These are phyloP conservation scores for Phytomonas francai DNA, from an alignment of 208 protist genomes.

Conservation along the genomic window DNA sequence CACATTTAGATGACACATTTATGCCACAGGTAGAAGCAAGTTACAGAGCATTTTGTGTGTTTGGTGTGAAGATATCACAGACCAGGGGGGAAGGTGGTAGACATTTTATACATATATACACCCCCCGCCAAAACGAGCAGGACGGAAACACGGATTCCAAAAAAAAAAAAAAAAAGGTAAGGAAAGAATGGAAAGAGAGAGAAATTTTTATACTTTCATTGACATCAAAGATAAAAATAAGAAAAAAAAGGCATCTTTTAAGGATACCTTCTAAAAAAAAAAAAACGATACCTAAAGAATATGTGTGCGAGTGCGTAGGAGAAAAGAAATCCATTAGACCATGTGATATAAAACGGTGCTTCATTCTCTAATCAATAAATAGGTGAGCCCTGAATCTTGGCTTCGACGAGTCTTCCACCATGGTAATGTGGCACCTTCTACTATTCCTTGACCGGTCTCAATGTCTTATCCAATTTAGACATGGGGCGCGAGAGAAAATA, in stretches of 20 bases:
- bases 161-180: constrained; percentile 7
- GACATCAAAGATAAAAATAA: background rate
- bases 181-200: constrained; percentile 4
- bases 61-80: too few relatives aligned
- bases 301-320: constrained; percentile 6
- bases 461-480: background rate
- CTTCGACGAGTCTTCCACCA: too few relatives aligned
- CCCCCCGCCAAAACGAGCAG: too few relatives aligned
- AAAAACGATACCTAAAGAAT: constrained; percentile 14
- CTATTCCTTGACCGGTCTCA: too few relatives aligned
- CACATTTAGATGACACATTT: too few relatives aligned
- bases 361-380: constrained; percentile 1
- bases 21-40: too few relatives aligned
- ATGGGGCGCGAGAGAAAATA: background rate
- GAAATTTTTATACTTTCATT: constrained; percentile 7
- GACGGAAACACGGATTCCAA: too few relatives aligned
- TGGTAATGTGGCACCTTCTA: too few relatives aligned
- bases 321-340: background rate
- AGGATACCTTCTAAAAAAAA: constrained; percentile 11
- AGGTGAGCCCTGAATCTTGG: too few relatives aligned
- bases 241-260: constrained; percentile 15
- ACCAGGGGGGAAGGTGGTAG: too few relatives aligned
- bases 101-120: too few relatives aligned
- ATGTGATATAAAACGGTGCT: background rate
- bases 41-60: too few relatives aligned